Base-by-base conservation (phyloP, 2,329 filamentous ascomycete species). In the Alternaria solani region DNA sequence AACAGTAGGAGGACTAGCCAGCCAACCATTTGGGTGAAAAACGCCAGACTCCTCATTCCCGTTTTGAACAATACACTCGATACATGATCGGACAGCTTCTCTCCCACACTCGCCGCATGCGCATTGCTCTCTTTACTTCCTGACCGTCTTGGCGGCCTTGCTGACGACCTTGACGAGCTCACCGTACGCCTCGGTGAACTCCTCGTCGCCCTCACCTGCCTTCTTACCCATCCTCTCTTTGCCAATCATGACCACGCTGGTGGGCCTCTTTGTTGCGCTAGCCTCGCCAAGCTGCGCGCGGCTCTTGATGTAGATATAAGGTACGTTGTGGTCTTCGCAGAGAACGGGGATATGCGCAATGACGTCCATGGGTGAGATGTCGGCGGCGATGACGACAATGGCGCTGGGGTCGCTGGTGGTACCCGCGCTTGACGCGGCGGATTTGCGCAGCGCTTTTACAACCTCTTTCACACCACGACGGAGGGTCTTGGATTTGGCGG, bases 401-500 rank as follows among this genome's bases (percentile, higher is more conserved):
- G 84, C 86, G 68, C 89, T 86, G 44, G 91, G 89, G 59, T 76
- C 62, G 74, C 89, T 84, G 55, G 75, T 66, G 55, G 86, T 79
- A 75, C 87, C 83, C 67, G 87, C 86, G 62, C 88, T 86, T n/a
- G 88, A 87, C 58, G 89, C 87, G 70, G 88, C 81, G 14, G 93
- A 94, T 84, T 98, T 98, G 84, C 95, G 93, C 72, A 99, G 91
- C 34, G 94, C 91, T 85, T 99, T 99, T 83, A 98, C 94, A 77
- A 97, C 94, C 84, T 99, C 95, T 83, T 99, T 99, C 69, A 99
- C 95, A 77, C 95, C 95, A 77, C 95, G 94, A 85, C 97, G 96
- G 77, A 99, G 91, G 61, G 92, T 91, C 83, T 96, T 96, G 83
- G 93, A 89, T 83, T 96, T 97, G 73, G 95, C 94, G 71, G 94